Evolutionary conservation across 2,329 filamentous ascomycete genomes (phyloP), one percentile per base, ranked within the genome.

Genomic region (Davidsoniella virescens): DNA sequence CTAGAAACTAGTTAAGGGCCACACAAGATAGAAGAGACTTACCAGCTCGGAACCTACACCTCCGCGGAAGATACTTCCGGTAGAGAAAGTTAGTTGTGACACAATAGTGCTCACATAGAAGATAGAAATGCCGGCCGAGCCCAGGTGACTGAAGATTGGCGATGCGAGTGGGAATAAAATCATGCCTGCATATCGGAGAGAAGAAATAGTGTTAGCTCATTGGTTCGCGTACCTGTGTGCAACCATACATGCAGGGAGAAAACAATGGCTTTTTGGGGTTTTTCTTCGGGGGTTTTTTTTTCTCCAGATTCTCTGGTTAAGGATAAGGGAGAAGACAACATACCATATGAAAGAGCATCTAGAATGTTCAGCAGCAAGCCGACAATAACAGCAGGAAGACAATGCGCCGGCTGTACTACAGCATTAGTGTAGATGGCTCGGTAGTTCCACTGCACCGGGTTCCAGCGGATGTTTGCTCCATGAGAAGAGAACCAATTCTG

Each of bases 41-140:
- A 82, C 78, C 80, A 98, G 81, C 64, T 98, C 92, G 2, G 92
- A 96, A 4, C 92, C 92, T 53, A 98, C 80, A 3, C 86, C 87
- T 14, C 92, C 90, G 56, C 76, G 82, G 67, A 98, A 98, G 33
- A 86, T 80, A 59, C 88, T 95, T 0, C 87, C 84, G 17, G 74
- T 73, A 0, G 90, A 95, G 62, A 90, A 96, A 14, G 87, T 84
- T 47, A 98, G 65, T 62, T 98, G 92, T 0, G 92, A 84, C 39
- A 96, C 76, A 55, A 98, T 94, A 52, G 88, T 95, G 71, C 88
- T 95, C 57, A 98, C 85, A 63, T 96, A 98, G 67, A 96, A 98
- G 65, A 98, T 95, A 0, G 92, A 94, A 51, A 98, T 94, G 20
- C 92, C 92, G 51, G 94, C 90, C 0, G 90, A 82, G 1, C 90